phyloP scores from a whole-genome alignment of 805 yeast genomes.

The Starmerella vaccinii region DNA sequence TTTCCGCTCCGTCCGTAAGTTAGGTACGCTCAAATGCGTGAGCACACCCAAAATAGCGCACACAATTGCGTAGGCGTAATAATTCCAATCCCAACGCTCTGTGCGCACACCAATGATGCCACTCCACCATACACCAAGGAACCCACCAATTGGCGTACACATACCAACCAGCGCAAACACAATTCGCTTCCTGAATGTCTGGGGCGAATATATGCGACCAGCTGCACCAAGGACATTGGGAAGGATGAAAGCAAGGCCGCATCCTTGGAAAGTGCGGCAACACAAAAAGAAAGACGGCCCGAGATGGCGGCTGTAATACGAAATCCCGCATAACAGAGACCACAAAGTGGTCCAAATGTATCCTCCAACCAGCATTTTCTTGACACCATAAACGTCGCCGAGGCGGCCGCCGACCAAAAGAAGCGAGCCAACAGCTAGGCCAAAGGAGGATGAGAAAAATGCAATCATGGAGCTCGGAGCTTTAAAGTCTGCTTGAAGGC shows the following conservation, averaged over 20 bases:
- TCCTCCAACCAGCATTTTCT: conserved; percentile 44
- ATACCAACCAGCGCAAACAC: conserved; percentile 51
- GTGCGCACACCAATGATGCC: conserved; percentile 23
- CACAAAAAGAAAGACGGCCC: conserved; percentile 25
- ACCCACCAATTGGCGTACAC: conserved; percentile 54
- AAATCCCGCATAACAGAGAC: conserved; percentile 51
- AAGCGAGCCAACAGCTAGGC: conserved; percentile 62
- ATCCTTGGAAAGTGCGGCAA: conserved; percentile 56
- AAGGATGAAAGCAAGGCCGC: conserved; percentile 49
- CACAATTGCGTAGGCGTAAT: conserved; percentile 38
- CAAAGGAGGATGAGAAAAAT: conserved; percentile 66
- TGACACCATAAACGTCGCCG: conserved; percentile 65
- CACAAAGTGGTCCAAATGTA: conserved; percentile 47
- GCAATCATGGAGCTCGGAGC: conserved; percentile 29
- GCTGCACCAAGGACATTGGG: conserved; percentile 54
- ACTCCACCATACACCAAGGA: conserved; percentile 42
- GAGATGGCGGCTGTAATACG: conserved; percentile 36
- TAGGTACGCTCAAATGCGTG: conserved; percentile 13
- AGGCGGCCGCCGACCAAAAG: conserved; percentile 57
- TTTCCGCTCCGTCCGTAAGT: conserved; percentile 1
- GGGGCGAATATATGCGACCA: conserved; percentile 30
- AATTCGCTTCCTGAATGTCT: conserved; percentile 37
- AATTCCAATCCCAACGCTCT: conserved; percentile 28
- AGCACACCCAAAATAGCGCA: conserved; percentile 8
- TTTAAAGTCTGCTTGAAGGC: conserved; percentile 29